These are phyloP conservation scores for Annulohypoxylon moriforme DNA, from an alignment of 495 filamentous ascomycete species.

Conservation along the genomic window DNA sequence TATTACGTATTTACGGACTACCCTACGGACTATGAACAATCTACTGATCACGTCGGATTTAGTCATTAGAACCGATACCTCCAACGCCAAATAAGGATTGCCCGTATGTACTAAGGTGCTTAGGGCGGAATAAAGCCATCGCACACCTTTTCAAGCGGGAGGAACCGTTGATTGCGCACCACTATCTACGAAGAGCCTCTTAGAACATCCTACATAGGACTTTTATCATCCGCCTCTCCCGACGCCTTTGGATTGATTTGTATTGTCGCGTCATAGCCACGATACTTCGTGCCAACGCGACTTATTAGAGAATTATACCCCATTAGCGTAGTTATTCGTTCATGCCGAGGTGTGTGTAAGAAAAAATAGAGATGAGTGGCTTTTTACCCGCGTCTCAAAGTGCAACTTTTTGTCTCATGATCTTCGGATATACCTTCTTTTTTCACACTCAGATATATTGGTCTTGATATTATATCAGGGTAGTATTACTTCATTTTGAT, in stretches of 20 bases:
- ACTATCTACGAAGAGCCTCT: constrained; percentile 6
- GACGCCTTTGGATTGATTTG: not conserved
- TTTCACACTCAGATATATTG: not conserved
- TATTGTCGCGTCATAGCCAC: constrained; percentile 8
- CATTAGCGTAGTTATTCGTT: not conserved
- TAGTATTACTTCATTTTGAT: not conserved
- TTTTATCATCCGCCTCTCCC: constrained; percentile 2
- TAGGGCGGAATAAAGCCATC: not conserved
- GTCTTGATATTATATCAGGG: not conserved
- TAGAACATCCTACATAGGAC: not conserved
- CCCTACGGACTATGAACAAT: not conserved
- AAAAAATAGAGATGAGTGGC: constrained; percentile 18
- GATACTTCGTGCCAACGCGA: not conserved
- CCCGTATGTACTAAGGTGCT: constrained; percentile 2
- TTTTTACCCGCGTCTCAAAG: not conserved
- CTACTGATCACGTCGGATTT: constrained; percentile 8
- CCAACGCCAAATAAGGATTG: not conserved
- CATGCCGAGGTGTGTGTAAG: not conserved
- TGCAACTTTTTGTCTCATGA: constrained; percentile 2
- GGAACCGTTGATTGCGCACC: constrained; percentile 17
- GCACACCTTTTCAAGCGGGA: constrained; percentile 6
- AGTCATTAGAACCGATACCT: not conserved
- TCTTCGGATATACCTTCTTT: constrained; percentile 12
- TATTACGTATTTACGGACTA: not conserved
- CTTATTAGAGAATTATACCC: not conserved